A percentile compares a stretch with the other conserved stretches of the same genome.
phyloP scores from a whole-genome alignment of 2,329 filamentous ascomycete genomes.

The Aureobasidium sp. region DNA sequence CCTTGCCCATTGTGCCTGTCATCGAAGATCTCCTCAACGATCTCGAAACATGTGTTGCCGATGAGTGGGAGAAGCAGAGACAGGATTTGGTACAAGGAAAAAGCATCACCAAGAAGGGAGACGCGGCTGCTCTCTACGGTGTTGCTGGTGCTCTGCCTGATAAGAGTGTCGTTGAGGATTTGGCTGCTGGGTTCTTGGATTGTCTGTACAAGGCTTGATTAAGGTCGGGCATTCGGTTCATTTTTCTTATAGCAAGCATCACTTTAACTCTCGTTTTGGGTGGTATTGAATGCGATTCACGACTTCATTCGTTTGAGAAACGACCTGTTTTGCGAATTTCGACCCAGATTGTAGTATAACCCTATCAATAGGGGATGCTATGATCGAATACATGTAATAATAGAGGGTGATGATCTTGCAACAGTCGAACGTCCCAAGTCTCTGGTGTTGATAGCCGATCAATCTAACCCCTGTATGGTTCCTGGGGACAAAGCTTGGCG shows the following conservation, averaged over 20 bases:
- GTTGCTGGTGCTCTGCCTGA: constrained; percentile 92
- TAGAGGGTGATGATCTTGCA: neutral
- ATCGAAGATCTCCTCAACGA: constrained; percentile 74
- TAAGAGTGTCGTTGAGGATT: constrained; percentile 85
- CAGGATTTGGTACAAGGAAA: constrained; percentile 62
- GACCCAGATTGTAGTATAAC: too few relatives aligned
- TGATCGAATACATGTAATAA: too few relatives aligned
- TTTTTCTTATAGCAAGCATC: too few relatives aligned
- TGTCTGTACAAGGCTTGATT: constrained; percentile 74
- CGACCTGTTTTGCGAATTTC: too few relatives aligned
- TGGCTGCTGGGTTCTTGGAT: constrained; percentile 87
- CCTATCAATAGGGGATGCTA: too few relatives aligned
- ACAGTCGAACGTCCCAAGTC: neutral
- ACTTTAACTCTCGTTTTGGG: too few relatives aligned
- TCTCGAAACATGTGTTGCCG: constrained; percentile 50
- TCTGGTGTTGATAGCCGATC: neutral
- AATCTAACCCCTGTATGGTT: neutral
- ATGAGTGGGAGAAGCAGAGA: constrained; percentile 72
- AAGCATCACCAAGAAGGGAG: constrained; percentile 53
- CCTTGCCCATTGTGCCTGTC: constrained; percentile 71
- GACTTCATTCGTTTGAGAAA: too few relatives aligned
- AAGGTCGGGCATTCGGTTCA: too few relatives aligned
- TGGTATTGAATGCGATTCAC: too few relatives aligned
- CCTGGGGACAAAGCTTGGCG: constrained; percentile 2
- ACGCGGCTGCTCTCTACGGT: constrained; percentile 84